A percentile compares a stretch with the other conserved stretches of the same genome.
Evolutionary conservation across 2,329 filamentous ascomycete genomes (phyloP).

Genomic region (Aspergillus japonicus): DNA sequence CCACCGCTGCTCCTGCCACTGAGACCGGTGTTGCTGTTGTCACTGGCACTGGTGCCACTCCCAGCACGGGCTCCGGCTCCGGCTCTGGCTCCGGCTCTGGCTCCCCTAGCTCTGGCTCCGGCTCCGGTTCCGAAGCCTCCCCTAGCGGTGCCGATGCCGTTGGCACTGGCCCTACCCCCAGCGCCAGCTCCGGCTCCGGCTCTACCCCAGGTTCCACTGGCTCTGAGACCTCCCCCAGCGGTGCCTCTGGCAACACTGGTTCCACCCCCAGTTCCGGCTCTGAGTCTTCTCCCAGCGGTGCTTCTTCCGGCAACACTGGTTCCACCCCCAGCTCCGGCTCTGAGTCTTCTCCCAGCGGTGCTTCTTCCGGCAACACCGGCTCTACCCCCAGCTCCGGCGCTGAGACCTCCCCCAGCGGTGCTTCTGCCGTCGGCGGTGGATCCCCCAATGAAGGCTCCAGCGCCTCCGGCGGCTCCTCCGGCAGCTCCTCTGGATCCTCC

Average conservation of each 20-base stretch:
- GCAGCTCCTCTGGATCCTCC: too few relatives aligned
- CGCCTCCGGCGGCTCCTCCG: neutral
- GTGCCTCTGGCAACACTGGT: neutral
- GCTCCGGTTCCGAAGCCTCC: neutral
- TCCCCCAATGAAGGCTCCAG: neutral
- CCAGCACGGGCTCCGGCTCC: neutral
- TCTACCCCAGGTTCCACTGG: neutral
- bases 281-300: slow-evolving; percentile 1
- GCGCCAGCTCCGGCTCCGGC: neutral
- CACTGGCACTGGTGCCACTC: slow-evolving; percentile 15
- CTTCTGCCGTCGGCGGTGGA: neutral
- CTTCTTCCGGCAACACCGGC: neutral
- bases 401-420: neutral
- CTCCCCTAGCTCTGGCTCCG: neutral
- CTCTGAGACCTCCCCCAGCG: neutral
- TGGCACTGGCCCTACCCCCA: slow-evolving; percentile 1
- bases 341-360: slow-evolving; percentile 1
- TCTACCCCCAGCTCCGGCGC: neutral
- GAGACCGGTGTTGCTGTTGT: slow-evolving; percentile 20
- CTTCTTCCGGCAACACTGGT: neutral
- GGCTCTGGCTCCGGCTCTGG: neutral
- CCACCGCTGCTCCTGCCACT: slow-evolving; percentile 22
- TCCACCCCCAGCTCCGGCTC: neutral
- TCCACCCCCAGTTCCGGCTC: neutral
- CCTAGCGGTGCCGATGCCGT: neutral